These are phyloP conservation scores for Chenopodium quinoa DNA, from an alignment of 148 eudicot species.

Conservation along the genomic window DNA sequence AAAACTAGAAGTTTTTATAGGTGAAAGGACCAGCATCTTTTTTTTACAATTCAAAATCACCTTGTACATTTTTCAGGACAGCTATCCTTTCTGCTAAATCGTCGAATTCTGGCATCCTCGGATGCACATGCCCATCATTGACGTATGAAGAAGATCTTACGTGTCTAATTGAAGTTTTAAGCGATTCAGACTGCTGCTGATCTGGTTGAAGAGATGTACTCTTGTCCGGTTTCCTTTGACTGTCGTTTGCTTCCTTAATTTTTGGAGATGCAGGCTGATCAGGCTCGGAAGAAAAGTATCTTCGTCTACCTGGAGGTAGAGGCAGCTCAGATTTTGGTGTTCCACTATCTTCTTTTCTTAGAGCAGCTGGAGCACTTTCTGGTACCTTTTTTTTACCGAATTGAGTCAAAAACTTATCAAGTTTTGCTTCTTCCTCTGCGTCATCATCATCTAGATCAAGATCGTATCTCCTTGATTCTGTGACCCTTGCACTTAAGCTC, in stretches of 20 bases:
- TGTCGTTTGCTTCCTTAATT: conserved; percentile 5
- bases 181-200: conserved; percentile 10
- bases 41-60: background rate
- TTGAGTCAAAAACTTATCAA: background rate
- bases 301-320: conserved; percentile 38
- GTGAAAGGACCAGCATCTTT: background rate
- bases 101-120: conserved; percentile 59
- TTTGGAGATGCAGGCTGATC: conserved; percentile 24
- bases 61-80: conserved; percentile 27
- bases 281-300: conserved; percentile 24
- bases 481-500: conserved; percentile 24
- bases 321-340: conserved; percentile 29
- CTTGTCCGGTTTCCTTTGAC: conserved; percentile 8
- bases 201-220: conserved; percentile 23
- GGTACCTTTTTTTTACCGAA: conserved; percentile 12
- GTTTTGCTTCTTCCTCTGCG: conserved; percentile 18
- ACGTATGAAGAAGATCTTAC: conserved; percentile 36
- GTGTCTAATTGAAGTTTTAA: conserved; percentile 24
- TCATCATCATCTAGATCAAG: conserved; percentile 15
- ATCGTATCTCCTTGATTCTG: background rate
- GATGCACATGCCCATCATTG: conserved; percentile 42
- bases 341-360: conserved; percentile 9
- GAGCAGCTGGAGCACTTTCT: background rate
- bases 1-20: background rate
- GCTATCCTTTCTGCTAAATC: conserved; percentile 57